Conservation (phyloP, 2,329 filamentous ascomycete genomes). For the Ophiocordyceps sinensis region DNA sequence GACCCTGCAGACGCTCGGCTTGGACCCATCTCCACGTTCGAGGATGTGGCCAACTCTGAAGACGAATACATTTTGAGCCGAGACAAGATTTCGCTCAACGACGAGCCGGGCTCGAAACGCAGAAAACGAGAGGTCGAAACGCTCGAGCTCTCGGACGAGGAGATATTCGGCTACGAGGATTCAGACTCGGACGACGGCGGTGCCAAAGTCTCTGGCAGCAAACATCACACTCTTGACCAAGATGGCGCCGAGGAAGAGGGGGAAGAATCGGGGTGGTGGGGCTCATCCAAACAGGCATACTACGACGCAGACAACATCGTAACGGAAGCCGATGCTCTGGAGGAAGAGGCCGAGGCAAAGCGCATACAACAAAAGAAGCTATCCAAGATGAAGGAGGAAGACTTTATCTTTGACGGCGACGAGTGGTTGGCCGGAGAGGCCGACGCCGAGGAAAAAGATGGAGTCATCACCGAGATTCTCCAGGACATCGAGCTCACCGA, state of each 20-base stretch:
- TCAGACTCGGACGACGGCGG: slow-evolving; percentile 29
- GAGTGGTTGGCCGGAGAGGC: slow-evolving; percentile 59
- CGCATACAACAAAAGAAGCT: slow-evolving; percentile 84
- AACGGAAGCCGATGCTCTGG: slow-evolving; percentile 56
- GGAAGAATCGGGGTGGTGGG: slow-evolving; percentile 64
- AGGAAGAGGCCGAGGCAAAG: slow-evolving; percentile 84
- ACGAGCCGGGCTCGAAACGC: slow-evolving; percentile 65
- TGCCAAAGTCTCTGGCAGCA: slow-evolving; percentile 19
- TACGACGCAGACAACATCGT: slow-evolving; percentile 72
- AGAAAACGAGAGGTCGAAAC: slow-evolving; percentile 59
- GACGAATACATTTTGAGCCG: slow-evolving; percentile 84
- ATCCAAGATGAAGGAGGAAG: slow-evolving; percentile 74
- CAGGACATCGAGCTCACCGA: slow-evolving; percentile 71
- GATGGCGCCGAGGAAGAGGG: slow-evolving; percentile 34
- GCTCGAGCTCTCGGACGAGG: slow-evolving; percentile 47
- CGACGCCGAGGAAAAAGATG: slow-evolving; percentile 33
- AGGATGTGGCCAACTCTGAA: slow-evolving; percentile 85
- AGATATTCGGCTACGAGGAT: slow-evolving; percentile 37
- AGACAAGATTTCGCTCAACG: slow-evolving; percentile 76
- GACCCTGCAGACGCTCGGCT: slow-evolving; percentile 47
- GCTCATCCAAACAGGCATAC: slow-evolving; percentile 75
- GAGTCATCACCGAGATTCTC: slow-evolving; percentile 72
- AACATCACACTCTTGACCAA: slow-evolving; percentile 25
- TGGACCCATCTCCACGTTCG: slow-evolving; percentile 45
- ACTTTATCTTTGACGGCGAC: slow-evolving; percentile 84